Percentiles rank a stretch among this genome's conserved stretches.
These are phyloP conservation scores for Tetracentron sinense DNA, from an alignment of 164 flowering plant genomes.

Conservation along the genomic window DNA sequence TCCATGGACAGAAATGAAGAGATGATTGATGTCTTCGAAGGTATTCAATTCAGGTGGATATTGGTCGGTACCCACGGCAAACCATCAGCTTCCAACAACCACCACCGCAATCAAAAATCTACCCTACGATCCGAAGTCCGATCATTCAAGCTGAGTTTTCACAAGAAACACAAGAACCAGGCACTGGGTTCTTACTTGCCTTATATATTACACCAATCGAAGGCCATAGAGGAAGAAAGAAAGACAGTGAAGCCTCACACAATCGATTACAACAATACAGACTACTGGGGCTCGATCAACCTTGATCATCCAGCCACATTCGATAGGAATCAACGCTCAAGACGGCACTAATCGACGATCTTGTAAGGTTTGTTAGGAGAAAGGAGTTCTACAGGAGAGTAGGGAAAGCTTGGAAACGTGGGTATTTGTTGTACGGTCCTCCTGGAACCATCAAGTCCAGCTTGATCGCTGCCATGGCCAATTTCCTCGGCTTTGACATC, in stretches of 20 bases:
- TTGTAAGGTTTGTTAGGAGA: conserved; percentile 27
- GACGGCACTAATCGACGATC: conserved; percentile 28
- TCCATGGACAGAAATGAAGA: conserved; percentile 25
- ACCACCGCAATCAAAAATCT: background rate
- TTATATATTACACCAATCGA: conserved; percentile 22
- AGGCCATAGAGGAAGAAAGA: conserved; percentile 17
- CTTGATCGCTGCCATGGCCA: conserved; percentile 45
- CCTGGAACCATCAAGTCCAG: conserved; percentile 41
- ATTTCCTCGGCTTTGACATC: conserved; percentile 30
- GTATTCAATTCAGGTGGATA: conserved; percentile 29
- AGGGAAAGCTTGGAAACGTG: conserved; percentile 44
- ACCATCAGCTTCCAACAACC: background rate
- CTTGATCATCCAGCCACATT: conserved; percentile 38
- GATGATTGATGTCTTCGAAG: conserved; percentile 25
- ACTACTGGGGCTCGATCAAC: conserved; percentile 21
- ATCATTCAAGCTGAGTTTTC: conserved; percentile 37
- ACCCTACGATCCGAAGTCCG: conserved; percentile 14
- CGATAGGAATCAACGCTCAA: conserved; percentile 30
- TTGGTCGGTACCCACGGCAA: background rate
- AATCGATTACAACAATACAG: background rate
- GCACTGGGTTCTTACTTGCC: conserved; percentile 36
- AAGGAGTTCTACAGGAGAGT: conserved; percentile 30
- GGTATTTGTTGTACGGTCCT: conserved; percentile 38
- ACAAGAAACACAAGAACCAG: conserved; percentile 32
- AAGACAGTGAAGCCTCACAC: conserved; percentile 22